Percentiles rank a stretch among this genome's conserved stretches.
phyloP scores from a whole-genome alignment of 768 basidiomycete genomes.

The Fomitopsis pulvina region DNA sequence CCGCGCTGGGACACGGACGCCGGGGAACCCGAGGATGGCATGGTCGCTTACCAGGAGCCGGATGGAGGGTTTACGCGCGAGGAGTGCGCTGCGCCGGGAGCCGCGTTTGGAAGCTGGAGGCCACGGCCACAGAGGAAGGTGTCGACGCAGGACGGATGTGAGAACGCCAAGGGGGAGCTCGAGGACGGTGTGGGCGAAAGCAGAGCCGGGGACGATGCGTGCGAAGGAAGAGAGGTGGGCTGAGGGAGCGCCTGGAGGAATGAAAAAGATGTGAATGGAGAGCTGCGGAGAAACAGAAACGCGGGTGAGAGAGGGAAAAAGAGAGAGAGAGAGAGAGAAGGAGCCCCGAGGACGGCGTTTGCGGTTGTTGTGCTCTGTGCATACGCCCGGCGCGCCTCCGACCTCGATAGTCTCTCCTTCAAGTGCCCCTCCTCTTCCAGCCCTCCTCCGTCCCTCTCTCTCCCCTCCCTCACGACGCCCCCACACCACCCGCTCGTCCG shows the following conservation, averaged over 20 bases:
- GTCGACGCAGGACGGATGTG: constrained; percentile 5
- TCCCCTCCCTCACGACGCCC: constrained; percentile 1
- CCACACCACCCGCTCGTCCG: constrained; percentile 1
- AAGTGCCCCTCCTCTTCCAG: constrained; percentile 7
- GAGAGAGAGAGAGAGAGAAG: constrained; percentile 12
- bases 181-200: constrained; percentile 11
- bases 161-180: constrained; percentile 14
- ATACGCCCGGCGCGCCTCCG: constrained; percentile 14
- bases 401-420: constrained; percentile 7
- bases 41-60: background rate
- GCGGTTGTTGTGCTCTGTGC: constrained; percentile 16
- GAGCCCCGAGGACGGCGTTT: constrained; percentile 21
- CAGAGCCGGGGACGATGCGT: background rate
- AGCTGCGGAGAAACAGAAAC: background rate
- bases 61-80: background rate
- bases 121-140: background rate
- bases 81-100: background rate
- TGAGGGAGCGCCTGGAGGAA: no score
- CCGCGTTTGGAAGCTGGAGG: background rate
- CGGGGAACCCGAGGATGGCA: background rate
- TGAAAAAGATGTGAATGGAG: background rate
- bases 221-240: background rate
- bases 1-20: background rate
- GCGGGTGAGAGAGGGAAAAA: constrained; percentile 8
- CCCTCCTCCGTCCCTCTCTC: constrained; percentile 5